phyloP scores from a whole-genome alignment of 2,329 filamentous ascomycete genomes.

The Fusarium dimerum region DNA sequence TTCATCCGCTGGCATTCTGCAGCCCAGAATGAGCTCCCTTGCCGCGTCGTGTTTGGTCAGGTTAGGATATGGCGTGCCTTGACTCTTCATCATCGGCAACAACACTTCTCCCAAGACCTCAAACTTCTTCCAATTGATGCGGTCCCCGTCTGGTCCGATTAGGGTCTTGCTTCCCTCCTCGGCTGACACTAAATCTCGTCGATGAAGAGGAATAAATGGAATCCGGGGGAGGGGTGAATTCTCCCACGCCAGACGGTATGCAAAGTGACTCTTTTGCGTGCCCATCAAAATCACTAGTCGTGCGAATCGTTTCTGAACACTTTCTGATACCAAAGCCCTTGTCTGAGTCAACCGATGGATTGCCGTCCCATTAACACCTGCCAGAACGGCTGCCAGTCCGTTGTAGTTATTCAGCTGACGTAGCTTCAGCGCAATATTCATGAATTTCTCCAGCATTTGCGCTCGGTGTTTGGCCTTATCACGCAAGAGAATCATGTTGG shows the following conservation, averaged over 20 bases:
- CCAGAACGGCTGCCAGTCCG: conserved; percentile 87
- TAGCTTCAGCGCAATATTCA: conserved; percentile 83
- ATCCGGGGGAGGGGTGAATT: conserved; percentile 90
- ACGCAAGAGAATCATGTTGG: conserved; percentile 81
- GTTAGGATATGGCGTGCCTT: conserved; percentile 78
- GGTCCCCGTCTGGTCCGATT: conserved; percentile 68
- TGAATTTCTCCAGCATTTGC: conserved; percentile 91
- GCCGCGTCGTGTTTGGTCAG: conserved; percentile 69
- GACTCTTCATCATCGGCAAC: conserved; percentile 86
- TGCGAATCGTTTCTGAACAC: conserved; percentile 81
- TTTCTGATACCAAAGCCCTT: conserved; percentile 69
- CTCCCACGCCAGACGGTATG: conserved; percentile 96
- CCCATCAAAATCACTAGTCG: conserved; percentile 90
- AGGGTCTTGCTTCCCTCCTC: conserved; percentile 93
- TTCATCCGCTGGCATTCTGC: conserved; percentile 79
- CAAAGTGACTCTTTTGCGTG: conserved; percentile 87
- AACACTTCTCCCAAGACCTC: conserved; percentile 93
- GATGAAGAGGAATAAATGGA: conserved; percentile 87
- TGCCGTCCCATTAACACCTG: conserved; percentile 85
- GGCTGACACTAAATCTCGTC: conserved; percentile 85
- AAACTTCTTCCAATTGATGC: conserved; percentile 98
- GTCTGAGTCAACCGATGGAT: conserved; percentile 84
- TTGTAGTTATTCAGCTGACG: conserved; percentile 97
- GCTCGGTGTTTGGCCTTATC: conserved; percentile 97
- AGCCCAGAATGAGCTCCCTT: conserved; percentile 76